Evolutionary conservation across 2,329 filamentous ascomycete species (phyloP), one percentile per base, ranked within the genome.

Genomic region (Leptographium lundbergii): DNA sequence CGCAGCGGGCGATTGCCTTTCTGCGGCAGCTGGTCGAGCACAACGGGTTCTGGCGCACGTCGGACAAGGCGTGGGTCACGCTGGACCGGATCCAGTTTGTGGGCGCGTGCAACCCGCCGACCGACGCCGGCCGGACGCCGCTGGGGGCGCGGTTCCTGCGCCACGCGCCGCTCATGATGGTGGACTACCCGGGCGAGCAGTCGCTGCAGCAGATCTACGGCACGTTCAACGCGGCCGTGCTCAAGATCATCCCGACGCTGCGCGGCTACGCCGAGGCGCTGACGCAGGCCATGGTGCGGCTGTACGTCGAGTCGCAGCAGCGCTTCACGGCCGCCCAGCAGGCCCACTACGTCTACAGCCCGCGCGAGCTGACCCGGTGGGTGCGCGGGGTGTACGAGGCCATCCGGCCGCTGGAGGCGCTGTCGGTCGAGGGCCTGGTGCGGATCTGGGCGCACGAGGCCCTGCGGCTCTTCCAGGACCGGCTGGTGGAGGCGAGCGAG

Each of bases 401-500:
- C 0, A 95, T 99, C 64, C 84, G 89, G 62, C 94, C 95, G 14
- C 81, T 99, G 14, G 94, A 99, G 72, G 87, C 80, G 13, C 78
- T 99, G 25, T 84, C 89, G 1, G 76, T 97, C 2, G 95, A 99
- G 73, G 94, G 94, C 0, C 79, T 99, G 54, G 86, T 99, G 50
- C 86, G 94, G 47, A 96, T 99, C 63, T 99, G 94, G 94, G 91
- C 95, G 0, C 94, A 99, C 66, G 94, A 99, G 75, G 94, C 95
- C 60, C 76, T 99, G 55, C 88, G 94, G 55, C 79, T 99, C 51
- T 99, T 99, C 82, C 91, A 96, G 67, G 94, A 99, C 78, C 88
- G 94, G 76, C 82, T 99, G 54, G 94, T 99, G 36, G 88, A 84
- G 0, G 94, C 97, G 67, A 89, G 96, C 0, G 94, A 99, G 73